Percentiles rank a stretch among this genome's conserved stretches.
Evolutionary conservation across 768 basidiomycete species (phyloP).

Genomic region (Galerina sulciceps): DNA sequence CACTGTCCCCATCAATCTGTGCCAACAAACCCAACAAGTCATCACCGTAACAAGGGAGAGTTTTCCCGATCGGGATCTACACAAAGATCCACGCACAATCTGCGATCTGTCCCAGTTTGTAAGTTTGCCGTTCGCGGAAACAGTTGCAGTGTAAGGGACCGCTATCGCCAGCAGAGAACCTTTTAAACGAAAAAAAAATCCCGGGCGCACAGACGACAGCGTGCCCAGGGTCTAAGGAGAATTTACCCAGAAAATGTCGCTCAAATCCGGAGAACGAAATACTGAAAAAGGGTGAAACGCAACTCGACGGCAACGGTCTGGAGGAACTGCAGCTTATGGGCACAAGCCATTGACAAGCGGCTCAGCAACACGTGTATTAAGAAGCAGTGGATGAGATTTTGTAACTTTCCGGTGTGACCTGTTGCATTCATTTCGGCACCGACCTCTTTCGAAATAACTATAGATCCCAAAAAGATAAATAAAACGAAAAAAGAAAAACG

Average conservation of each 20-base stretch:
- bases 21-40: conserved; percentile 18
- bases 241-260: conserved; percentile 16
- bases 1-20: conserved; percentile 18
- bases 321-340: conserved; percentile 10
- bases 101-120: conserved; percentile 21
- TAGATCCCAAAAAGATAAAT: conserved; percentile 25
- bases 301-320: conserved; percentile 7
- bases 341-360: conserved; percentile 21
- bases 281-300: conserved; percentile 18
- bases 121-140: conserved; percentile 22
- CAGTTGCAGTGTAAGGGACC: conserved; percentile 11
- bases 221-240: conserved; percentile 16
- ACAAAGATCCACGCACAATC: conserved; percentile 15
- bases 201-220: conserved; percentile 18
- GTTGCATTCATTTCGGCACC: conserved; percentile 39
- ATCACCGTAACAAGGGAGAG: conserved; percentile 17
- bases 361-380: conserved; percentile 30
- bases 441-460: conserved; percentile 23
- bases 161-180: conserved; percentile 15
- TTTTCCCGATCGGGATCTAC: conserved; percentile 17
- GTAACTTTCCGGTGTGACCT: conserved; percentile 24
- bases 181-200: conserved; percentile 9
- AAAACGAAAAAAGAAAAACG: conserved; percentile 13
- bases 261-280: conserved; percentile 8
- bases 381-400: conserved; percentile 16